Evolutionary conservation across 2,329 filamentous ascomycete species (phyloP).

Genomic region (Sporothrix pallida): DNA sequence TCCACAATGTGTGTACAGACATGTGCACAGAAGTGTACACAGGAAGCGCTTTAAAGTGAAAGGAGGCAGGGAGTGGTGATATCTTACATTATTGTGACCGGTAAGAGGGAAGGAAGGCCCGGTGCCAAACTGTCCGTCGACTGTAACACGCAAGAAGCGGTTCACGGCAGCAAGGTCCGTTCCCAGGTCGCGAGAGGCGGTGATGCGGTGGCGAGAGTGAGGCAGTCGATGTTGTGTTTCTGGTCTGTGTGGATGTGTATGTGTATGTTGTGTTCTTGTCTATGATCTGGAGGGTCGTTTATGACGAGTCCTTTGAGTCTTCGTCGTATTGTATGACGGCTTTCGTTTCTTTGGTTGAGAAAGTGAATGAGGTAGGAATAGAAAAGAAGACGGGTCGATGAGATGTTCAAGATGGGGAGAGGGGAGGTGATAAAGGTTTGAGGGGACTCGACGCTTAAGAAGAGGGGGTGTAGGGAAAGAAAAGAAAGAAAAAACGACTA

Average conservation of each 20-base stretch:
- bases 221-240: slow-evolving; percentile 2
- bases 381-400: slow-evolving; percentile 22
- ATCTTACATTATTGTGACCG: slow-evolving; percentile 23
- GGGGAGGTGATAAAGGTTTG: slow-evolving; percentile 21
- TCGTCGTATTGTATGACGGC: slow-evolving; percentile 6
- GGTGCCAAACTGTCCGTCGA: slow-evolving; percentile 20
- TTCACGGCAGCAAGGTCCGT: slow-evolving; percentile 28
- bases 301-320: neutral
- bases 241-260: neutral
- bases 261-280: neutral
- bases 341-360: neutral
- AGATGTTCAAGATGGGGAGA: slow-evolving; percentile 22
- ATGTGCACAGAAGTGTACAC: neutral
- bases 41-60: neutral
- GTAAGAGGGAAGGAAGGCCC: slow-evolving; percentile 17
- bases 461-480: neutral
- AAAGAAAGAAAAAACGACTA: neutral
- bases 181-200: slow-evolving; percentile 15
- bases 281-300: neutral
- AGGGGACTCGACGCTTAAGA: neutral
- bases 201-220: neutral
- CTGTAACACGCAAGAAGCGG: slow-evolving; percentile 28
- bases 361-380: slow-evolving; percentile 2
- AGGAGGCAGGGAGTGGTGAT: neutral
- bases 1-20: neutral